Evolutionary conservation across 2,329 filamentous ascomycete genomes (phyloP).

Genomic region (Epichloe sibirici): DNA sequence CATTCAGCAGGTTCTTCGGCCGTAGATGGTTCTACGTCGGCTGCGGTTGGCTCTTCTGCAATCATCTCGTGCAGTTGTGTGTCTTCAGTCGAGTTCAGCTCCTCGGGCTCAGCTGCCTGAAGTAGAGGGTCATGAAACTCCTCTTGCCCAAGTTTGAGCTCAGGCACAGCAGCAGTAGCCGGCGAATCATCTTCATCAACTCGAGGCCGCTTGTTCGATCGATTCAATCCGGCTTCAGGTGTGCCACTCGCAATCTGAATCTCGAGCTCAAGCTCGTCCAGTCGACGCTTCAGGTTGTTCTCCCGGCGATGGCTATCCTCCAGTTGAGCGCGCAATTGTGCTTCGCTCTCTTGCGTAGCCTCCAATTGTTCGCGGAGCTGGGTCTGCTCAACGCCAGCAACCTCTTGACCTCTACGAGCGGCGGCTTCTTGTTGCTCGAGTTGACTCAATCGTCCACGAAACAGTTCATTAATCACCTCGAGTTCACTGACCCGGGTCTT

Average conservation of each 20-base stretch:
- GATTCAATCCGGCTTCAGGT: constrained; percentile 7
- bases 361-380: constrained; percentile 46
- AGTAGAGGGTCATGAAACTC: constrained; percentile 1
- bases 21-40: neutral
- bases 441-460: constrained; percentile 64
- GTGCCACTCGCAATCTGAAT: constrained; percentile 22
- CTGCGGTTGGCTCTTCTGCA: neutral
- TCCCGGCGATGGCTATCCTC: constrained; percentile 70
- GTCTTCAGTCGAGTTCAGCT: neutral
- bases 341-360: constrained; percentile 26
- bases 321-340: constrained; percentile 46
- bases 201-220: constrained; percentile 9
- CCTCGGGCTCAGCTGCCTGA: neutral
- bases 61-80: neutral
- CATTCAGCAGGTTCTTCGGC: neutral
- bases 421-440: constrained; percentile 65
- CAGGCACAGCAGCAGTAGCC: neutral
- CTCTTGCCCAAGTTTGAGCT: neutral
- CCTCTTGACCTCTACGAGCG: constrained; percentile 47
- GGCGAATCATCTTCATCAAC: constrained; percentile 1
- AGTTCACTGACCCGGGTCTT: constrained; percentile 92
- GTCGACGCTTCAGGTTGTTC: constrained; percentile 66
- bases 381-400: constrained; percentile 41
- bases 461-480: constrained; percentile 84
- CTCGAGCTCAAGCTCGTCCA: constrained; percentile 66